Percentiles rank a stretch among this genome's conserved stretches.
These are phyloP conservation scores for Proliferodiscus dingleyae DNA, from an alignment of 2,329 filamentous ascomycete genomes.

Conservation along the genomic window DNA sequence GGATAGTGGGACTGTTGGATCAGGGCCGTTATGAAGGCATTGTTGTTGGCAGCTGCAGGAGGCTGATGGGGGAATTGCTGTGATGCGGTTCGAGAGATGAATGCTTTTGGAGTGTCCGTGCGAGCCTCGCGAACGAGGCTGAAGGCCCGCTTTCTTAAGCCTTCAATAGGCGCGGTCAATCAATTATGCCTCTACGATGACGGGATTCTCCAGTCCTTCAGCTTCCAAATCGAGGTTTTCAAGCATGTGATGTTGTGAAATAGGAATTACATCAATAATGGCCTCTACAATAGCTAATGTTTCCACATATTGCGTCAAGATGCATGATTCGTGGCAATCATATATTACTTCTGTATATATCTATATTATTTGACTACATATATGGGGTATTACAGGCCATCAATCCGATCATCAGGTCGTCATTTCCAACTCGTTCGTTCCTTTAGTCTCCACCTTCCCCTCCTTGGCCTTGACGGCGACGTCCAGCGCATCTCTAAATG, in stretches of 20 bases:
- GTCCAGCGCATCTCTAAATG: conserved; percentile 35
- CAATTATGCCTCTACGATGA: too few relatives aligned
- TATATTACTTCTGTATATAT: too few relatives aligned
- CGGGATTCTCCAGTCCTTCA: too few relatives aligned
- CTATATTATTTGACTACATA: too few relatives aligned
- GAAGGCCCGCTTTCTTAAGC: not conserved
- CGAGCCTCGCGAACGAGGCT: conserved; percentile 3
- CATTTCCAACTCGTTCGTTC: conserved; percentile 4
- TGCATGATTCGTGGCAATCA: too few relatives aligned
- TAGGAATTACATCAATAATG: too few relatives aligned
- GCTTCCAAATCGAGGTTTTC: too few relatives aligned
- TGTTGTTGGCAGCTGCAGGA: not conserved
- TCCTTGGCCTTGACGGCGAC: conserved; percentile 22
- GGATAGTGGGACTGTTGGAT: not conserved
- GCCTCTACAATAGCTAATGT: too few relatives aligned
- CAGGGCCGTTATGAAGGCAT: not conserved
- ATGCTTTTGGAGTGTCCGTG: not conserved
- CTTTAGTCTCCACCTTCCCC: not conserved
- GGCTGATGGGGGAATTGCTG: not conserved
- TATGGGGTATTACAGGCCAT: not conserved
- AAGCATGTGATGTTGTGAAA: too few relatives aligned
- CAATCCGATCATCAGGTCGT: conserved; percentile 1
- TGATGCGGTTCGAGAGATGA: not conserved
- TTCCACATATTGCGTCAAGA: too few relatives aligned
- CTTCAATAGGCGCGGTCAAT: too few relatives aligned